Conservation (phyloP, 2,329 filamentous ascomycete genomes). For the Penicillium sp. region DNA sequence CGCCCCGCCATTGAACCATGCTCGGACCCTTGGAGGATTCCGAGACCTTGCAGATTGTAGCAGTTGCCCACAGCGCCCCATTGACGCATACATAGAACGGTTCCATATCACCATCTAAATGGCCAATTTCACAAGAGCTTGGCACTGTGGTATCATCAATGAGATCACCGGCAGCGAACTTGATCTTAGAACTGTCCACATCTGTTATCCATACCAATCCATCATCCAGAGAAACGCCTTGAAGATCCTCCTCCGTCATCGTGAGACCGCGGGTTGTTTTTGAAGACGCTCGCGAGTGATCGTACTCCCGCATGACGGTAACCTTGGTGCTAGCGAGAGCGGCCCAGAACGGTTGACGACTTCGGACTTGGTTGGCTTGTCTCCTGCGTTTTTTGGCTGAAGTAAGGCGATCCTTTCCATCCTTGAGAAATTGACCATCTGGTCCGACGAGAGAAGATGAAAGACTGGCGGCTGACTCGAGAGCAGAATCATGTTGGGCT, state of each 20-base stretch:
- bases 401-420: conserved; percentile 62
- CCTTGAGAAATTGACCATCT: conserved; percentile 55
- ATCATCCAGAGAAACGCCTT: conserved; percentile 45
- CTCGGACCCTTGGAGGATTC: conserved; percentile 50
- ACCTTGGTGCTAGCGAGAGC: conserved; percentile 95
- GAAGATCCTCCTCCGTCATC: conserved; percentile 48
- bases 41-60: conserved; percentile 55
- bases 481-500: conserved; percentile 46
- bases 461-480: conserved; percentile 48
- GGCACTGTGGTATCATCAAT: conserved; percentile 38
- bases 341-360: conserved; percentile 91
- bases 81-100: conserved; percentile 70
- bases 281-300: conserved; percentile 66
- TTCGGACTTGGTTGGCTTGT: conserved; percentile 87
- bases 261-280: conserved; percentile 44
- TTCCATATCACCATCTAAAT: conserved; percentile 47
- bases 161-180: conserved; percentile 52
- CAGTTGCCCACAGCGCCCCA: conserved; percentile 67
- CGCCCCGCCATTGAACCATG: conserved; percentile 60
- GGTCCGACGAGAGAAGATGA: conserved; percentile 42
- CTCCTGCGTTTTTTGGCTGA: conserved; percentile 81
- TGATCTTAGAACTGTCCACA: conserved; percentile 52
- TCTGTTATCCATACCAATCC: conserved; percentile 53
- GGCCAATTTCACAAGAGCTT: conserved; percentile 33
- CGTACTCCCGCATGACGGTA: conserved; percentile 89